Percentiles rank a stretch among this genome's conserved stretches.
Conservation (phyloP, 768 basidiomycete species). For the Suillus subaureus region DNA sequence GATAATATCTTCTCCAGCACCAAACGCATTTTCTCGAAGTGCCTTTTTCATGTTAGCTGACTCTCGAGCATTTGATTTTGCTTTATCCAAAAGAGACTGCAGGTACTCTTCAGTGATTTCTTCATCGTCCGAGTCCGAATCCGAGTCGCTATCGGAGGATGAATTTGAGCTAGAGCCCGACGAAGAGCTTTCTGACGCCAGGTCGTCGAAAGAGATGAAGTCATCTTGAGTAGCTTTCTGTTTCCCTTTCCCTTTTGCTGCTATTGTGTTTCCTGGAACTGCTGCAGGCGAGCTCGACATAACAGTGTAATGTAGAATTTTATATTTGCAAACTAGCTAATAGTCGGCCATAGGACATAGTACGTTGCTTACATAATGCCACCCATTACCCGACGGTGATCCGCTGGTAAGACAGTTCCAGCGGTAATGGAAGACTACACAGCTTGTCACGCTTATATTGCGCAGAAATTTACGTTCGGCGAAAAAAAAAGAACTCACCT, state of each 20-base stretch:
- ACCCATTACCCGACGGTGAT: not conserved
- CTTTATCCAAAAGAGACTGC: constrained; percentile 63
- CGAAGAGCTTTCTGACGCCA: constrained; percentile 8
- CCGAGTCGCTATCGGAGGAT: constrained; percentile 36
- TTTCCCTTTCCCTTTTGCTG: constrained; percentile 12
- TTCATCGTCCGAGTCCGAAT: constrained; percentile 43
- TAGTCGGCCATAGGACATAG: not conserved
- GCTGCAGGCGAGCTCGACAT: not conserved
- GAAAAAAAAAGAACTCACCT: no score
- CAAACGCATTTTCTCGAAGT: constrained; percentile 27
- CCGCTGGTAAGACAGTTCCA: no score
- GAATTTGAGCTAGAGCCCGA: constrained; percentile 35
- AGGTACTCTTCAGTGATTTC: constrained; percentile 62
- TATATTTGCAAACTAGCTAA: not conserved
- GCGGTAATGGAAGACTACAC: no score
- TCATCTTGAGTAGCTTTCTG: constrained; percentile 1
- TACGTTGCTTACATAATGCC: not conserved
- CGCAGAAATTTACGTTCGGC: no score
- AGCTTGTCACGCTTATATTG: no score
- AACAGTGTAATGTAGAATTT: not conserved
- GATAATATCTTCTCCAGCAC: constrained; percentile 59
- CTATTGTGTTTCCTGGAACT: not conserved
- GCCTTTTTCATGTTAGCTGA: constrained; percentile 26
- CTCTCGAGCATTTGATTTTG: constrained; percentile 51
- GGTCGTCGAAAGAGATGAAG: constrained; percentile 7